phyloP scores from a whole-genome alignment of 1,139 yeast genomes.

The Candida sp. region DNA sequence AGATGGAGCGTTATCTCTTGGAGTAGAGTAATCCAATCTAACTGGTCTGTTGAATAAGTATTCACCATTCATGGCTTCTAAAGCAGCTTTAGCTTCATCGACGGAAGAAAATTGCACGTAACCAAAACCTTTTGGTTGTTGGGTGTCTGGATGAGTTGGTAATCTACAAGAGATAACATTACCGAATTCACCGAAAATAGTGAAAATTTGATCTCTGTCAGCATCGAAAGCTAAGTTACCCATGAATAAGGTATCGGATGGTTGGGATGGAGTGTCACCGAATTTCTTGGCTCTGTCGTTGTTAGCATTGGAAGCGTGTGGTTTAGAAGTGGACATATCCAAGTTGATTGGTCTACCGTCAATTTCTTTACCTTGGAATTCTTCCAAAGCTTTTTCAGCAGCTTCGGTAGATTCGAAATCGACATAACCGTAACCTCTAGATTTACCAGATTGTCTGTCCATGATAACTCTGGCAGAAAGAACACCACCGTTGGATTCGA shows the following conservation, averaged over 20 bases:
- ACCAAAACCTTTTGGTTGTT: constrained; percentile 99
- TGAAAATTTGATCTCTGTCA: constrained; percentile 72
- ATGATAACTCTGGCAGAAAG: constrained; percentile 86
- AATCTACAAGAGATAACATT: constrained; percentile 83
- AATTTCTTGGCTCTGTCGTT: constrained; percentile 79
- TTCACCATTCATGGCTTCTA: constrained; percentile 85
- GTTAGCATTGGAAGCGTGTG: constrained; percentile 50
- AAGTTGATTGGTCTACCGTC: constrained; percentile 97
- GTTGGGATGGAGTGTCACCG: constrained; percentile 88
- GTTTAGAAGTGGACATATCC: constrained; percentile 87
- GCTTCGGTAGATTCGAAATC: constrained; percentile 75
- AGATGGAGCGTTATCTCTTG: constrained; percentile 55
- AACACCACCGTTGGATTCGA: constrained; percentile 81
- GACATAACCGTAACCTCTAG: constrained; percentile 98
- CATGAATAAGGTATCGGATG: constrained; percentile 92
- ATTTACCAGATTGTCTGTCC: constrained; percentile 90
- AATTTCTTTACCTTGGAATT: constrained; percentile 88
- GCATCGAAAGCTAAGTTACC: constrained; percentile 95
- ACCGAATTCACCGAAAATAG: constrained; percentile 74
- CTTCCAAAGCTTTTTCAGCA: constrained; percentile 87
- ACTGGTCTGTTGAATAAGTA: constrained; percentile 90
- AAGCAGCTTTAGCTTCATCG: constrained; percentile 90
- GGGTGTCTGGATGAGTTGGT: constrained; percentile 98
- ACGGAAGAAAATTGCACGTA: constrained; percentile 85
- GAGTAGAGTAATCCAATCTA: constrained; percentile 92